Conservation (phyloP, 202 grass and related monocot genomes). For the Hordeum pubiflorum region DNA sequence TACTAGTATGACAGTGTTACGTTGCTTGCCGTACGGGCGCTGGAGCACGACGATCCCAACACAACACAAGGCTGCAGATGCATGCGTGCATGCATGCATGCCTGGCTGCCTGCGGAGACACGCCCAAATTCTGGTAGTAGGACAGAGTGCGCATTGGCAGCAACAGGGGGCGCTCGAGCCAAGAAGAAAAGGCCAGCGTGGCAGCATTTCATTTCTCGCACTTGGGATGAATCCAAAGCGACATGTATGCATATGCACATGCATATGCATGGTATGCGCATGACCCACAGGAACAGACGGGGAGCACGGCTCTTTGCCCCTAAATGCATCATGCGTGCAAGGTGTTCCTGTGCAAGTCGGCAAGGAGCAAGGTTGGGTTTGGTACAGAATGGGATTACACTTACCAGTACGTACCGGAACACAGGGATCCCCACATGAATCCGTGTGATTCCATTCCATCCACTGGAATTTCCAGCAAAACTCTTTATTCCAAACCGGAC, state of each 20-base stretch:
- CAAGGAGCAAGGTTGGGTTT: background rate
- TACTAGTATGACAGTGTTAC: too few relatives aligned
- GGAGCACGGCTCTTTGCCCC: background rate
- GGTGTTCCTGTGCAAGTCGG: background rate
- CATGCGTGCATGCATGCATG: background rate
- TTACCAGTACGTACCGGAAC: background rate
- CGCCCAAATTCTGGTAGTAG: background rate
- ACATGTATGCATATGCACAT: background rate
- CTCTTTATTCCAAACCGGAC: background rate
- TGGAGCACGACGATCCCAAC: background rate
- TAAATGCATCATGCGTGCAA: background rate
- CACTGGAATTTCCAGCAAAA: background rate
- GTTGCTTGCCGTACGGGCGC: too few relatives aligned
- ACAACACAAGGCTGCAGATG: background rate
- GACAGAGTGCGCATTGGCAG: background rate
- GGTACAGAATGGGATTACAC: background rate
- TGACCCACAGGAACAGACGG: background rate
- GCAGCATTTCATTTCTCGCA: background rate
- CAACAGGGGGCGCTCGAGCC: background rate
- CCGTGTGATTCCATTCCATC: too few relatives aligned
- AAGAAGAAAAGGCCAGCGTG: slow-evolving; percentile 8
- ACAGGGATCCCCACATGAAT: too few relatives aligned
- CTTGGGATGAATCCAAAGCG: background rate
- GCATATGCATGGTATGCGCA: background rate
- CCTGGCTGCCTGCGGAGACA: background rate